A percentile compares a stretch with the other conserved stretches of the same genome.
Evolutionary conservation across 345 rosid species (phyloP).

Genomic region (Lepidium sativum): DNA sequence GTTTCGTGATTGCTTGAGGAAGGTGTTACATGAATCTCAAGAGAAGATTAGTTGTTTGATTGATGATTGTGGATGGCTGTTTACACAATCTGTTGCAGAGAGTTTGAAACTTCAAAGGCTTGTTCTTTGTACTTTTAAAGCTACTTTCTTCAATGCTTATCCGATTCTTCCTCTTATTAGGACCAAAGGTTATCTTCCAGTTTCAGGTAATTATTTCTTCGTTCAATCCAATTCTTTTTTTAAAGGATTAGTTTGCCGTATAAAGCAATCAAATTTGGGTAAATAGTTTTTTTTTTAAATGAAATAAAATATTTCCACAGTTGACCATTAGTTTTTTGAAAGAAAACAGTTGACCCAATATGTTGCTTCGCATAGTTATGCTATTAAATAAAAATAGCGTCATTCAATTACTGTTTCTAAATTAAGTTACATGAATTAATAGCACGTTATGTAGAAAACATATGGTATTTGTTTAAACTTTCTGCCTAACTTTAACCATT

Average conservation of each 20-base stretch:
- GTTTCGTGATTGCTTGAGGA: constrained; percentile 16
- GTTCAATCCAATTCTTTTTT: neutral
- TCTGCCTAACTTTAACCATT: too few species aligned
- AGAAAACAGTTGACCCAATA: too few species aligned
- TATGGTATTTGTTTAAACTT: too few species aligned
- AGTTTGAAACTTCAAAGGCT: constrained; percentile 13
- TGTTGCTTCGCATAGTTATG: too few species aligned
- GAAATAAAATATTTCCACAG: too few species aligned
- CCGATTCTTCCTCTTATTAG: constrained; percentile 15
- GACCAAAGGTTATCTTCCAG: constrained; percentile 11
- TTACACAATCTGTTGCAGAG: constrained; percentile 25
- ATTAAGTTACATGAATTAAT: neutral
- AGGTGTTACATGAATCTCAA: neutral
- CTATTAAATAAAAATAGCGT: neutral
- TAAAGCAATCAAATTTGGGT: neutral
- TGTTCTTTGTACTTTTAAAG: constrained; percentile 23
- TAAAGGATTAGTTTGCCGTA: neutral
- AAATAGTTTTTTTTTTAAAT: neutral
- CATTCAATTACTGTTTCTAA: neutral
- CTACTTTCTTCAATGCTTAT: constrained; percentile 21
- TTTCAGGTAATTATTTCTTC: constrained; percentile 9
- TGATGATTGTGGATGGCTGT: constrained; percentile 27
- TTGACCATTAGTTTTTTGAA: too few species aligned
- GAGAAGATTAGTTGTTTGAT: constrained; percentile 20
- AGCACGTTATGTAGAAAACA: neutral